A percentile compares a stretch with the other conserved stretches of the same genome.
Evolutionary conservation across 805 yeast genomes (phyloP).

Genomic region (Clavispora phyllophila): DNA sequence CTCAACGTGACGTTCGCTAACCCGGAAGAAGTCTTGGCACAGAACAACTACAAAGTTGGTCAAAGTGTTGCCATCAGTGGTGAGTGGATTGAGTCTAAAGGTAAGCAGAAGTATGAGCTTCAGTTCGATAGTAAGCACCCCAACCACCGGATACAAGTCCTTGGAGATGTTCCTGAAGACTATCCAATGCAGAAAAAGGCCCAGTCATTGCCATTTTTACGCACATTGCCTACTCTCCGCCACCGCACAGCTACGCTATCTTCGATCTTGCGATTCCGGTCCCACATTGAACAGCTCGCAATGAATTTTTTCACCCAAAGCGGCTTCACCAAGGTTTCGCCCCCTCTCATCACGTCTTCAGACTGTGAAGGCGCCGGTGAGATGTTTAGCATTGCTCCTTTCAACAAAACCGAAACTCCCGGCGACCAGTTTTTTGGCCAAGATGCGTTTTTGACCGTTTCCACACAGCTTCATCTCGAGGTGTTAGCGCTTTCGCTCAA

Average conservation of each 20-base stretch:
- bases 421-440: slow-evolving; percentile 55
- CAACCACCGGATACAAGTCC: slow-evolving; percentile 33
- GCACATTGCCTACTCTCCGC: slow-evolving; percentile 72
- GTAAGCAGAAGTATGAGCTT: slow-evolving; percentile 31
- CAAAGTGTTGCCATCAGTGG: slow-evolving; percentile 35
- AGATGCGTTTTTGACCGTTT: slow-evolving; percentile 74
- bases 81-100: slow-evolving; percentile 27
- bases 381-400: slow-evolving; percentile 54
- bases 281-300: slow-evolving; percentile 53
- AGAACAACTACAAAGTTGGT: slow-evolving; percentile 44
- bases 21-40: slow-evolving; percentile 16
- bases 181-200: slow-evolving; percentile 85
- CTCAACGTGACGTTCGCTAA: slow-evolving; percentile 45
- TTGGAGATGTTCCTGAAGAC: slow-evolving; percentile 57
- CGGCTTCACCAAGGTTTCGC: slow-evolving; percentile 67
- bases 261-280: slow-evolving; percentile 67
- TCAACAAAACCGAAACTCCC: slow-evolving; percentile 14
- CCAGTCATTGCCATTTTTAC: slow-evolving; percentile 59
- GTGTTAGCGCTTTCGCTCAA: slow-evolving; percentile 67
- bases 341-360: slow-evolving; percentile 82
- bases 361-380: slow-evolving; percentile 99
- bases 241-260: slow-evolving; percentile 67
- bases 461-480: slow-evolving; percentile 89
- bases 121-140: slow-evolving; percentile 21
- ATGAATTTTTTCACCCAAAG: slow-evolving; percentile 48